Conservation (phyloP, 1,284 basidiomycete species). For the Malassezia brasiliensis region DNA sequence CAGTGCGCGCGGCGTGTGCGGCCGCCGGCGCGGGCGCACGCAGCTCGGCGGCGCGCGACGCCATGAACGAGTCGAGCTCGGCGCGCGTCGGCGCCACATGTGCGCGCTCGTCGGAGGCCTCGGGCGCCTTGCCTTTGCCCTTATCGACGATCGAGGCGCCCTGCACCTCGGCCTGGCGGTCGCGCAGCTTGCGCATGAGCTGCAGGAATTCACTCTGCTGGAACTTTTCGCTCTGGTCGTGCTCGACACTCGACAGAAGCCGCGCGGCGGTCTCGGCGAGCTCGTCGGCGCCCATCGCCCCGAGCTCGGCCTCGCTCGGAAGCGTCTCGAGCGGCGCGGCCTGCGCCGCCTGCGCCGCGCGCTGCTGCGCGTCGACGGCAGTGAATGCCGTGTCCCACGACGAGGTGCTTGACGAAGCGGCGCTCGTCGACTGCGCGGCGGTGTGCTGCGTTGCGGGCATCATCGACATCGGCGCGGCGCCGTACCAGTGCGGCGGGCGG, state of each 20-base stretch:
- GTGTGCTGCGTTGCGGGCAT: neutral
- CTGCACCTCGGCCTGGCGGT: conserved; percentile 71
- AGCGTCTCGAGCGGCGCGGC: neutral
- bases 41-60: neutral
- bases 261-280: conserved; percentile 49
- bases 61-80: conserved; percentile 8
- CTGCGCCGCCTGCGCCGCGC: conserved; percentile 13
- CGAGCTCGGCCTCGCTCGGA: conserved; percentile 8
- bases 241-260: conserved; percentile 49
- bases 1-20: neutral
- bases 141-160: conserved; percentile 63
- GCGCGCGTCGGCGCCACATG: conserved; percentile 19
- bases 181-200: conserved; percentile 74
- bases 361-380: conserved; percentile 22
- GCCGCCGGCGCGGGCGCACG: neutral
- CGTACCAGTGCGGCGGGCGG: neutral
- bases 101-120: neutral
- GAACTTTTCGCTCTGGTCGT: conserved; percentile 70
- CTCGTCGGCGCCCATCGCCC: conserved; percentile 36
- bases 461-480: neutral
- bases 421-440: neutral
- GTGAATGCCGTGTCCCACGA: conserved; percentile 43
- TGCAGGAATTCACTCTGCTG: conserved; percentile 75
- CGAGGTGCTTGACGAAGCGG: neutral
- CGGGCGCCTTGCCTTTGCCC: conserved; percentile 22